Evolutionary conservation across 352 stramenopile species (phyloP).

Genomic region (Phytophthora pisi): DNA sequence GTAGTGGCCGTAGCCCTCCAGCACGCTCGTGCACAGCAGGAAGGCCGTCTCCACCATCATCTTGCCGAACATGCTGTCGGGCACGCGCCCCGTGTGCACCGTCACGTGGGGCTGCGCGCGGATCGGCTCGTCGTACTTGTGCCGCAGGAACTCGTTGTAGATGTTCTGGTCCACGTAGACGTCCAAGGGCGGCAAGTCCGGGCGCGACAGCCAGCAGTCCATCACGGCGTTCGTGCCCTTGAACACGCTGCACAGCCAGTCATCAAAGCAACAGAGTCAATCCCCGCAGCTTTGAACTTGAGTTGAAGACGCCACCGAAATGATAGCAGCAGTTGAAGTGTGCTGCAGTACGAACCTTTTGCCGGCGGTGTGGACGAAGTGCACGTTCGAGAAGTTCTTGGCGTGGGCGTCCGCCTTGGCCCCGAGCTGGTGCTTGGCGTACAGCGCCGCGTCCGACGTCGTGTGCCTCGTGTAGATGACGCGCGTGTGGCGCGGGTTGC

Average conservation of each 20-base stretch:
- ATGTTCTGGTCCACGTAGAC: constrained; percentile 47
- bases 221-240: constrained; percentile 54
- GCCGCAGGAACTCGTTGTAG: constrained; percentile 38
- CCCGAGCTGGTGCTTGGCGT: constrained; percentile 27
- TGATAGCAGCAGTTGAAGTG: neutral
- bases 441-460: constrained; percentile 44
- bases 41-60: constrained; percentile 51
- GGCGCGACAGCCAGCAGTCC: constrained; percentile 51
- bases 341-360: constrained; percentile 29
- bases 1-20: constrained; percentile 73
- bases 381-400: constrained; percentile 46
- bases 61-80: constrained; percentile 40
- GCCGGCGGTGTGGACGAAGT: constrained; percentile 42
- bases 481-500: constrained; percentile 46
- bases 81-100: constrained; percentile 41
- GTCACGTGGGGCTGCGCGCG: constrained; percentile 35
- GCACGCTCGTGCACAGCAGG: constrained; percentile 57
- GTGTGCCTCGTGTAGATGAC: constrained; percentile 59
- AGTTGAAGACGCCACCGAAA: constrained; percentile 1
- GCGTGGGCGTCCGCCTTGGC: constrained; percentile 2
- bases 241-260: constrained; percentile 30
- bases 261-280: constrained; percentile 14
- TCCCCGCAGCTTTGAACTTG: constrained; percentile 1
- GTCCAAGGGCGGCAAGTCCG: constrained; percentile 48
- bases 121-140: constrained; percentile 31